phyloP scores from a whole-genome alignment of 805 yeast species.

The Clavispora vitiphila region DNA sequence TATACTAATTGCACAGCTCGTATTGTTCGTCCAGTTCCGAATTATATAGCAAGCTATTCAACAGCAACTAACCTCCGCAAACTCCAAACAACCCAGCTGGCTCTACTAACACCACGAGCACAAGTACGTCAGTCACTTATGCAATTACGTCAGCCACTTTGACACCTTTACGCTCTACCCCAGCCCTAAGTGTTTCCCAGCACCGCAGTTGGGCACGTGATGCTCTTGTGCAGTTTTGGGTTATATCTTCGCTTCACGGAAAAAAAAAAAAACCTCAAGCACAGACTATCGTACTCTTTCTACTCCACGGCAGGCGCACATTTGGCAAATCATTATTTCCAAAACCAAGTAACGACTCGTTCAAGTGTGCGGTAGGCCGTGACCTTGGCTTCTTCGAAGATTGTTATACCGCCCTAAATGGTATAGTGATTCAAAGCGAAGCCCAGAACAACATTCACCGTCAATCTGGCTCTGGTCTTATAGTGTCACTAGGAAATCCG shows the following conservation, averaged over 20 bases:
- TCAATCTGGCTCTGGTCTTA: constrained; percentile 17
- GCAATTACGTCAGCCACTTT: too few relatives aligned
- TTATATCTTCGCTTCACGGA: neutral
- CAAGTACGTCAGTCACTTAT: too few relatives aligned
- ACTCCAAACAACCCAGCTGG: too few relatives aligned
- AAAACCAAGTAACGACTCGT: neutral
- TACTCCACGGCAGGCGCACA: neutral
- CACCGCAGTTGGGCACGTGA: neutral
- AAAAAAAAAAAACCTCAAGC: neutral
- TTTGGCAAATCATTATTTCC: neutral
- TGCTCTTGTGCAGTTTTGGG: neutral
- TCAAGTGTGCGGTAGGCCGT: neutral
- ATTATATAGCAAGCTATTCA: too few relatives aligned
- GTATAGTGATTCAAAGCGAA: constrained; percentile 31
- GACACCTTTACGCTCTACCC: too few relatives aligned
- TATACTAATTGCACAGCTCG: too few relatives aligned
- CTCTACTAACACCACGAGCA: too few relatives aligned
- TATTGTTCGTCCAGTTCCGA: too few relatives aligned
- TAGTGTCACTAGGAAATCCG: constrained; percentile 4
- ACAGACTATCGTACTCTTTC: neutral
- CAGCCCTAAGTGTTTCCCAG: neutral
- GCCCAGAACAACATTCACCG: constrained; percentile 23
- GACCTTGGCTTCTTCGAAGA: constrained; percentile 29
- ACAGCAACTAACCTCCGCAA: too few relatives aligned
- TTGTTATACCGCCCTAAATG: constrained; percentile 24